These are phyloP conservation scores for Phytophthora pseudosyringae DNA, from an alignment of 352 stramenopile genomes.

Conservation along the genomic window DNA sequence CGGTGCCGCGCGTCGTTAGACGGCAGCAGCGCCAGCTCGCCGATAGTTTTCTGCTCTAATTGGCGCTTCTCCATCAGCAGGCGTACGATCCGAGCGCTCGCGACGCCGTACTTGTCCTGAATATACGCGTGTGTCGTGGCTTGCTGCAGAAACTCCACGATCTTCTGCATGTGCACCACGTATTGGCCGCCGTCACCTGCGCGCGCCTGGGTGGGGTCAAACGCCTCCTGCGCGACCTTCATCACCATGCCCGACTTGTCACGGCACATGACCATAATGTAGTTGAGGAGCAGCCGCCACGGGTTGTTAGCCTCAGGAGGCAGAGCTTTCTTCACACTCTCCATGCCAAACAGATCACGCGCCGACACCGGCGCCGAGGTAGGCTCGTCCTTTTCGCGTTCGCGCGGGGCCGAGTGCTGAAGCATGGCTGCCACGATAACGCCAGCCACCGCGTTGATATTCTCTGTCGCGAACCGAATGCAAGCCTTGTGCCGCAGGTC, in stretches of 20 bases:
- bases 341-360: conserved; percentile 76
- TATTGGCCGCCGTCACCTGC: conserved; percentile 86
- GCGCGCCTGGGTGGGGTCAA: conserved; percentile 64
- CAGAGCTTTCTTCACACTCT: conserved; percentile 72
- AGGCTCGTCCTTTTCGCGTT: conserved; percentile 82
- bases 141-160: conserved; percentile 78
- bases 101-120: conserved; percentile 80
- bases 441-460: conserved; percentile 84
- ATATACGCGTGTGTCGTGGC: conserved; percentile 85
- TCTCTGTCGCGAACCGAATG: conserved; percentile 84
- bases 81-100: conserved; percentile 85
- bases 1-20: conserved; percentile 83
- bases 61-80: conserved; percentile 88
- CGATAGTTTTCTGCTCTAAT: conserved; percentile 88
- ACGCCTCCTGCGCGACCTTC: conserved; percentile 76
- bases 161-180: conserved; percentile 91
- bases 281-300: conserved; percentile 87
- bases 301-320: conserved; percentile 81
- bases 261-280: conserved; percentile 90
- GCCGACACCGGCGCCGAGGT: conserved; percentile 81
- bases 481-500: conserved; percentile 82
- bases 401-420: conserved; percentile 76
- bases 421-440: conserved; percentile 86
- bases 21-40: conserved; percentile 82
- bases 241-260: conserved; percentile 91